Conservation (phyloP, 331 rosid genomes). For the Rhamnella rubrinervis region DNA sequence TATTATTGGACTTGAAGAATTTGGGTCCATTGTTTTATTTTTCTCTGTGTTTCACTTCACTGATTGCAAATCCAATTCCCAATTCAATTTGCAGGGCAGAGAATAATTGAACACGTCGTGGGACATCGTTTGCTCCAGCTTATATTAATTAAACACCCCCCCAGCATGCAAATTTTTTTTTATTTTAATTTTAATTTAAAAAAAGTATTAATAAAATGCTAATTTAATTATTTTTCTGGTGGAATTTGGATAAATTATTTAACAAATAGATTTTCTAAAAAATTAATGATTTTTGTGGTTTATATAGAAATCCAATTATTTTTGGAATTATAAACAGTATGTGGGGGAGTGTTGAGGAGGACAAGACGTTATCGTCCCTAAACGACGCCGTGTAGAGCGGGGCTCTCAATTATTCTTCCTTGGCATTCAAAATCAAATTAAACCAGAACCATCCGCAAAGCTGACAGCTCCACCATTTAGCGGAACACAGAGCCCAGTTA, state of each 20-base stretch:
- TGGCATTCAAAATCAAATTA: background rate
- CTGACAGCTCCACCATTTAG: conserved; percentile 17
- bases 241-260: too few relatives aligned
- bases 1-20: too few relatives aligned
- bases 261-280: too few relatives aligned
- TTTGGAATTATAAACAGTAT: too few relatives aligned
- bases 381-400: conserved; percentile 27
- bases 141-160: background rate
- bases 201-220: too few relatives aligned
- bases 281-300: too few relatives aligned
- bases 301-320: too few relatives aligned
- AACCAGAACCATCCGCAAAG: background rate
- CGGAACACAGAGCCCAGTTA: background rate
- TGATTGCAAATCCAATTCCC: conserved; percentile 1
- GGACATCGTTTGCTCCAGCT: background rate
- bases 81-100: background rate
- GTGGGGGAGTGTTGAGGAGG: too few relatives aligned
- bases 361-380: background rate
- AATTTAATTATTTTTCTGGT: too few relatives aligned
- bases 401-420: background rate
- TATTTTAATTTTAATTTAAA: too few relatives aligned
- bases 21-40: background rate
- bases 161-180: too few relatives aligned
- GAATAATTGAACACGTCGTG: background rate
- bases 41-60: background rate